Conservation (phyloP, 441 rosid genomes). For the Aquilaria agallochum region DNA sequence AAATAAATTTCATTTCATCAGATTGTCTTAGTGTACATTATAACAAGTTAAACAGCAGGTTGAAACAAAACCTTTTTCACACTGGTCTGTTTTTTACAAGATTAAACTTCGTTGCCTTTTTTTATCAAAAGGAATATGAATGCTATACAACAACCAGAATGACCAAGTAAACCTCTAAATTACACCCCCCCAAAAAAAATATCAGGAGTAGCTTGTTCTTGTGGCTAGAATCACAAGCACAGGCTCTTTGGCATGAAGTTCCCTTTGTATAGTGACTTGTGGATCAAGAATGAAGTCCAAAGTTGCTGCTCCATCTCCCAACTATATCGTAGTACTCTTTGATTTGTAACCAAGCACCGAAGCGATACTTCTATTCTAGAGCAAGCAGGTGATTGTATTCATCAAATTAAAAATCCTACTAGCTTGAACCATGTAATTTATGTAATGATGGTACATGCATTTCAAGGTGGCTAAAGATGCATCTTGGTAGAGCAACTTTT, state of each 20-base stretch:
- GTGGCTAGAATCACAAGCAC: conserved; percentile 34
- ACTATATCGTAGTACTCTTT: conserved; percentile 52
- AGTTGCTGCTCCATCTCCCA: conserved; percentile 53
- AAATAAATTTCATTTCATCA: neutral
- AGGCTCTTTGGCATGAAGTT: conserved; percentile 25
- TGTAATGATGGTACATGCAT: no score
- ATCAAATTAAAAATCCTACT: conserved; percentile 40
- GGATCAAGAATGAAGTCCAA: conserved; percentile 85
- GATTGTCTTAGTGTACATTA: neutral
- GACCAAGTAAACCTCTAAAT: conserved; percentile 42
- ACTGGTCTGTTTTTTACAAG: conserved; percentile 42
- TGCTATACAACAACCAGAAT: conserved; percentile 36
- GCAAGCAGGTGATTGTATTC: conserved; percentile 78
- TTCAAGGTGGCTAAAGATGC: no score
- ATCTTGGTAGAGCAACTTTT: no score
- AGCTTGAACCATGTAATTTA: conserved; percentile 40
- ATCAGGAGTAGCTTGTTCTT: conserved; percentile 22
- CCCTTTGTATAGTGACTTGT: conserved; percentile 25
- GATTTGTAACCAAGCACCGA: conserved; percentile 66
- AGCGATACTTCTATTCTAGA: conserved; percentile 66
- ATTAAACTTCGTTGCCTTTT: conserved; percentile 42
- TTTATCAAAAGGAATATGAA: conserved; percentile 51
- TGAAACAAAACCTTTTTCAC: conserved; percentile 34
- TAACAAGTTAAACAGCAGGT: conserved; percentile 9
- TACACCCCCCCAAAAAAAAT: conserved; percentile 28